Evolutionary conservation across 2,329 filamentous ascomycete species (phyloP).

Genomic region (Neospermospora avenae): DNA sequence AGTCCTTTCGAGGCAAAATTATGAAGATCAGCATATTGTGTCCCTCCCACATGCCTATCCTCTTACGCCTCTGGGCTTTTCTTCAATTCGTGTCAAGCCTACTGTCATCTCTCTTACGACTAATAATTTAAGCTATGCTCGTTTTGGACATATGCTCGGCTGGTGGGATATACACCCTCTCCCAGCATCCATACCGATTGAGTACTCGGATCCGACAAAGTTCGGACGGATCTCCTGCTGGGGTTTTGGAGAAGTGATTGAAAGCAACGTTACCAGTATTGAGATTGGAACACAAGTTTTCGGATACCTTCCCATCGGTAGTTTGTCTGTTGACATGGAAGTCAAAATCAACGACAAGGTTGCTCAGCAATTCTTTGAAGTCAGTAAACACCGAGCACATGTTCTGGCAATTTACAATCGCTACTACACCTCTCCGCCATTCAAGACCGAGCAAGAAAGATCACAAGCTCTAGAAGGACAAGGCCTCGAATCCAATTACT

Average conservation of each 20-base stretch:
- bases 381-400: conserved; percentile 22
- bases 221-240: conserved; percentile 31
- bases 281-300: conserved; percentile 20
- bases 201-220: conserved; percentile 23
- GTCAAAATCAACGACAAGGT: conserved; percentile 16
- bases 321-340: conserved; percentile 27
- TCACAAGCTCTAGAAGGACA: conserved; percentile 12
- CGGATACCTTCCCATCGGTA: conserved; percentile 30
- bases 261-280: conserved; percentile 23
- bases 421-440: conserved; percentile 20
- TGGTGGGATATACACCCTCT: conserved; percentile 32
- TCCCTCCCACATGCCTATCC: conserved; percentile 20
- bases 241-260: conserved; percentile 27
- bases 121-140: conserved; percentile 30
- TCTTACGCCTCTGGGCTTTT: conserved; percentile 17
- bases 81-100: conserved; percentile 25
- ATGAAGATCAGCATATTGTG: conserved; percentile 28
- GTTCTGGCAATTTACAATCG: conserved; percentile 30
- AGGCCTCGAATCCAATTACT: conserved; percentile 23
- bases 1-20: conserved; percentile 26
- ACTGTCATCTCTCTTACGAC: conserved; percentile 26
- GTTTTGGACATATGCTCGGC: conserved; percentile 22
- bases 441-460: conserved; percentile 1
- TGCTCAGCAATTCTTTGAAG: conserved; percentile 20
- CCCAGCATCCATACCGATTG: conserved; percentile 21